These are phyloP conservation scores for Reticulascus tulasneorum DNA, from an alignment of 2,329 filamentous ascomycete genomes.

Conservation along the genomic window DNA sequence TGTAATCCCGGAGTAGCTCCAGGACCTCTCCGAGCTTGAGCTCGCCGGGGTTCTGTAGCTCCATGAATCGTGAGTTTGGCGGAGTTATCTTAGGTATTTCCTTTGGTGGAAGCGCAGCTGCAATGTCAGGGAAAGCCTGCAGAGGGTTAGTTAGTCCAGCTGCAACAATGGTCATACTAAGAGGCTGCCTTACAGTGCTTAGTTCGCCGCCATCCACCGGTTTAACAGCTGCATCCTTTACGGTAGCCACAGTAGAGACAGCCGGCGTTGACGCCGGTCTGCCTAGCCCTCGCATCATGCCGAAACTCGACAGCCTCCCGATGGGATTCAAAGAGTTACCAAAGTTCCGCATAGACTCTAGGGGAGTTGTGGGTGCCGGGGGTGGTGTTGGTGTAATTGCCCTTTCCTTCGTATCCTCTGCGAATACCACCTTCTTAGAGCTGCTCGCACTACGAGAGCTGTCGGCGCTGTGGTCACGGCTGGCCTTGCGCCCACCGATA, in stretches of 20 bases:
- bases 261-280: constrained; percentile 43
- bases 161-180: not conserved
- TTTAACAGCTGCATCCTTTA: constrained; percentile 29
- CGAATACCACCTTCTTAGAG: constrained; percentile 53
- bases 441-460: constrained; percentile 63
- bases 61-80: constrained; percentile 70
- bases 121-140: constrained; percentile 60
- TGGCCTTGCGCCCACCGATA: constrained; percentile 59
- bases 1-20: constrained; percentile 69
- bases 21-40: constrained; percentile 70
- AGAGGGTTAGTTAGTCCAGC: constrained; percentile 3
- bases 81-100: constrained; percentile 54
- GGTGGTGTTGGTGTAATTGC: constrained; percentile 14
- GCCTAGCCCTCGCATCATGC: constrained; percentile 72
- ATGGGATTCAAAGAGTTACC: constrained; percentile 80
- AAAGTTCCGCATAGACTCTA: constrained; percentile 79
- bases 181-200: constrained; percentile 52
- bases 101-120: constrained; percentile 50
- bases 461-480: constrained; percentile 72
- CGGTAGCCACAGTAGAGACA: constrained; percentile 29
- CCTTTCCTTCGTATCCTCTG: constrained; percentile 39
- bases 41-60: constrained; percentile 65
- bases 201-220: constrained; percentile 51
- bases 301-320: constrained; percentile 70
- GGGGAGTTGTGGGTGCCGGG: constrained; percentile 19